These are phyloP conservation scores for Setaria italica DNA, from an alignment of 202 grass and related monocot genomes.

Conservation along the genomic window DNA sequence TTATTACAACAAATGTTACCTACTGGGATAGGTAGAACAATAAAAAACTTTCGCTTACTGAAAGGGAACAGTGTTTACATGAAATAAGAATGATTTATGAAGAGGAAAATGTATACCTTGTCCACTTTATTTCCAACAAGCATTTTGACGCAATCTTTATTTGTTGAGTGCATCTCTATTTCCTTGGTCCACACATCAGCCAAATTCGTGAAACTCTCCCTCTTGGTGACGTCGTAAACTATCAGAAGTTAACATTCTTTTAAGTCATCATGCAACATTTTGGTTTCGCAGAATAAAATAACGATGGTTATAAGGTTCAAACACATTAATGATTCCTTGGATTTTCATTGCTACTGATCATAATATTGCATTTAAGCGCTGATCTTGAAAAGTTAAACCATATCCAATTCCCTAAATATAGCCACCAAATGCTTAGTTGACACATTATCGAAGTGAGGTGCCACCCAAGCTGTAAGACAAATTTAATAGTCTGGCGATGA, in stretches of 20 bases:
- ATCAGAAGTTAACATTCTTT: slow-evolving; percentile 51
- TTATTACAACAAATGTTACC: slow-evolving; percentile 1
- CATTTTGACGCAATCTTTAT: slow-evolving; percentile 89
- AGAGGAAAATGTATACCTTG: slow-evolving; percentile 61
- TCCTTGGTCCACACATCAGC: slow-evolving; percentile 96
- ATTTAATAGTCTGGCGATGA: background rate
- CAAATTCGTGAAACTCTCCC: slow-evolving; percentile 93
- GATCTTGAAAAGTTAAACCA: background rate
- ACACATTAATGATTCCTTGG: background rate
- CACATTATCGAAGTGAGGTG: background rate
- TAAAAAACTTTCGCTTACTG: background rate
- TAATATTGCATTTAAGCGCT: slow-evolving; percentile 24
- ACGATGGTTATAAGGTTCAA: background rate
- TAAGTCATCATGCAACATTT: slow-evolving; percentile 27
- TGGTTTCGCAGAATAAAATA: background rate
- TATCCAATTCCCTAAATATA: background rate
- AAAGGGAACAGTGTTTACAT: background rate
- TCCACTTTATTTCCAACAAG: slow-evolving; percentile 98
- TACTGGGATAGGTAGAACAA: background rate
- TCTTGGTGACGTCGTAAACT: slow-evolving; percentile 97
- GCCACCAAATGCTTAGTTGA: background rate
- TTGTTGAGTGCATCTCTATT: slow-evolving; percentile 86
- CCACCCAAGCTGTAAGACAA: slow-evolving; percentile 1
- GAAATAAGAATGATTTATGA: background rate
- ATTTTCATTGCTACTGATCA: background rate